Evolutionary conservation across 768 basidiomycete genomes (phyloP), one percentile per base, ranked within the genome.

Genomic region (Gloeophyllum trabeum): DNA sequence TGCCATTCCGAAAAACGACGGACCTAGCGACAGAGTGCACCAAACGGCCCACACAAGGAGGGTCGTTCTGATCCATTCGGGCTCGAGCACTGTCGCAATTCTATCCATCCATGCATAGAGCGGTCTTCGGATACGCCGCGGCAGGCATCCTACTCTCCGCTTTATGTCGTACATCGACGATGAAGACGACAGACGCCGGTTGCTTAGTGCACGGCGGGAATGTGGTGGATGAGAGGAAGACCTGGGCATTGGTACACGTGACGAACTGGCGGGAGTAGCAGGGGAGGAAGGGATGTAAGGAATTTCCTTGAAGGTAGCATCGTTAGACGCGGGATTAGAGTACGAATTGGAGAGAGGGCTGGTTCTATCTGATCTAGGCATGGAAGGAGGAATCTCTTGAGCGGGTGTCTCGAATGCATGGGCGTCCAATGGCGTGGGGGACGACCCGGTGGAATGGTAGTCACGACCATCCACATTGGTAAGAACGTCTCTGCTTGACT

Each of bases 31-130:
- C 75, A 89, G 83, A 1, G 70, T 60, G 43, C 69, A 74, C 91
- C 91, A 94, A 6, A 69, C 61, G 0, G 59, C 64, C 88, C 90
- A 94, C 18, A 92, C 76, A 25, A 91, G 62, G 44, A 89, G 10
- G 18, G 89, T 90, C 41, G 81, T 88, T 48, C 66, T 64, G 36
- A 75, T 53, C 88, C 89, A 90, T 54, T 86, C 76, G 0, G 82
- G 81, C 20, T 71, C 61, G 14, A 93, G 63, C 18, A 93, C 79
- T 69, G 80, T 72, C 50, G 62, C 61, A 18, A 92, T 63, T 10
- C 84, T 70, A 46, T 74, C 73, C 48, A 75, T 59, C 81, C 83
- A 91, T 14, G 75, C 81, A 44, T 64, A 61, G n/a, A 83, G 39
- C 1, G 85, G 81, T 24, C 63, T 66, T 36, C 70, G 64, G 28